Percentiles rank a stretch among this genome's conserved stretches.
These are phyloP conservation scores for Sporopachydermia cereana DNA, from an alignment of 1,139 yeast species.

Conservation along the genomic window DNA sequence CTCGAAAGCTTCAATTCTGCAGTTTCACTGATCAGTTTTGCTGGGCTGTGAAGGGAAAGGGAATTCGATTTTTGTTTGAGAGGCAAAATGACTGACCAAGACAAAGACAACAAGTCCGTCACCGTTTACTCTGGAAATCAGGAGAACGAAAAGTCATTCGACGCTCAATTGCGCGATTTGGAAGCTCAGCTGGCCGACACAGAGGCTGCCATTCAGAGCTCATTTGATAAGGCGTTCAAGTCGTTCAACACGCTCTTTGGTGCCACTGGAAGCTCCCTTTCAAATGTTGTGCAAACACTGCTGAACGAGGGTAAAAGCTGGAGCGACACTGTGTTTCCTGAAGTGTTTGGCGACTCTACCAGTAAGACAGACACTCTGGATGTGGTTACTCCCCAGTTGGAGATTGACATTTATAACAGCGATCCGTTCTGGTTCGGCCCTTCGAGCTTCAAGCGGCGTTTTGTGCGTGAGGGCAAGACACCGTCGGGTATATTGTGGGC, in stretches of 20 bases:
- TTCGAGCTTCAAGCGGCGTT: not conserved
- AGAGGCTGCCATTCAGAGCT: not conserved
- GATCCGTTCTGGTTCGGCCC: not conserved
- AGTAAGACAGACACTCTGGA: not conserved
- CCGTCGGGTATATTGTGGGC: slow-evolving; percentile 27
- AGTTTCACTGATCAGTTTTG: too few relatives aligned
- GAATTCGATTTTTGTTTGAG: too few relatives aligned
- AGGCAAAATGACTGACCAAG: not conserved
- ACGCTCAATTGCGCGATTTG: not conserved
- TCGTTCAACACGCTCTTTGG: not conserved
- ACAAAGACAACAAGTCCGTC: not conserved
- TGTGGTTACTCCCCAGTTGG: not conserved
- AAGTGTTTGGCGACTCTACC: not conserved
- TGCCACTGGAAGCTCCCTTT: not conserved
- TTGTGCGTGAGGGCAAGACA: not conserved
- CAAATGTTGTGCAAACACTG: not conserved
- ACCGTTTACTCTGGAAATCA: not conserved
- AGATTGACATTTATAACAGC: not conserved
- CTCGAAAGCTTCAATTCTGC: too few relatives aligned
- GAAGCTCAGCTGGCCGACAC: not conserved
- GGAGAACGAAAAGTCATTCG: not conserved
- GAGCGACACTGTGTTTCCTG: not conserved
- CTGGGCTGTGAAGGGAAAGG: too few relatives aligned
- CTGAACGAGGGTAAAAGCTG: not conserved
- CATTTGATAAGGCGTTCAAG: not conserved